A percentile compares a stretch with the other conserved stretches of the same genome.
These are phyloP conservation scores for Pseudocercospora eumusae DNA, from an alignment of 2,329 filamentous ascomycete genomes.

Conservation along the genomic window DNA sequence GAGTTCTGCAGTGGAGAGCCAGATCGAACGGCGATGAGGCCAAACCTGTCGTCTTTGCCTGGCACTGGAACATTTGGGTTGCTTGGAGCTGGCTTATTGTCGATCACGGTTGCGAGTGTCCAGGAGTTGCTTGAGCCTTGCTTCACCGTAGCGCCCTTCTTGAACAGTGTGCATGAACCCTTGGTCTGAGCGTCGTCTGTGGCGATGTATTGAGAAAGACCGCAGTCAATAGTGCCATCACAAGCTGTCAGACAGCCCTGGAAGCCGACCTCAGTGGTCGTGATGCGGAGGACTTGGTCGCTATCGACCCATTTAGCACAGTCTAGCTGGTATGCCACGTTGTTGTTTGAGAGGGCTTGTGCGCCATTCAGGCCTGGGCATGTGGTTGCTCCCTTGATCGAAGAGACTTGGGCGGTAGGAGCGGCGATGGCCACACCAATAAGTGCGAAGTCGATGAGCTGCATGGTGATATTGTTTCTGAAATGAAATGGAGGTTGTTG, in stretches of 20 bases:
- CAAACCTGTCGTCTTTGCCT: slow-evolving; percentile 20
- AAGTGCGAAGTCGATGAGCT: slow-evolving; percentile 15
- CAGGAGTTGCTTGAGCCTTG: slow-evolving; percentile 14
- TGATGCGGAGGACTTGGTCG: slow-evolving; percentile 16
- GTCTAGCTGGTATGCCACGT: slow-evolving; percentile 17
- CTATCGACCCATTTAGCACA: slow-evolving; percentile 21
- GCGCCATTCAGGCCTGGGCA: slow-evolving; percentile 13
- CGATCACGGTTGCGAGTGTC: slow-evolving; percentile 11
- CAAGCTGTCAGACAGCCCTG: slow-evolving; percentile 23
- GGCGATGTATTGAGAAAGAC: slow-evolving; percentile 16
- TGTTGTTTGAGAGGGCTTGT: slow-evolving; percentile 11
- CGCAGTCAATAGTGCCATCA: slow-evolving; percentile 21
- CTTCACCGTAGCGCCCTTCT: slow-evolving; percentile 4
- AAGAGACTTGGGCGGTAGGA: neutral
- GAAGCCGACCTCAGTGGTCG: slow-evolving; percentile 16
- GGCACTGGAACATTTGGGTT: neutral
- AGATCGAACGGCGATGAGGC: slow-evolving; percentile 27
- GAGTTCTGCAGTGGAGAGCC: slow-evolving; percentile 27
- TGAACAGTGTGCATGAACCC: slow-evolving; percentile 18
- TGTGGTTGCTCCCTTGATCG: slow-evolving; percentile 8
- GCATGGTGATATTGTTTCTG: slow-evolving; percentile 5
- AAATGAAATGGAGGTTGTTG: neutral
- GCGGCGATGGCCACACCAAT: slow-evolving; percentile 8
- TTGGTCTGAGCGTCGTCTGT: slow-evolving; percentile 13
- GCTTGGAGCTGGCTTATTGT: neutral